These are phyloP conservation scores for Colletotrichum ledebouriae DNA, from an alignment of 2,329 filamentous ascomycete genomes.

Conservation along the genomic window DNA sequence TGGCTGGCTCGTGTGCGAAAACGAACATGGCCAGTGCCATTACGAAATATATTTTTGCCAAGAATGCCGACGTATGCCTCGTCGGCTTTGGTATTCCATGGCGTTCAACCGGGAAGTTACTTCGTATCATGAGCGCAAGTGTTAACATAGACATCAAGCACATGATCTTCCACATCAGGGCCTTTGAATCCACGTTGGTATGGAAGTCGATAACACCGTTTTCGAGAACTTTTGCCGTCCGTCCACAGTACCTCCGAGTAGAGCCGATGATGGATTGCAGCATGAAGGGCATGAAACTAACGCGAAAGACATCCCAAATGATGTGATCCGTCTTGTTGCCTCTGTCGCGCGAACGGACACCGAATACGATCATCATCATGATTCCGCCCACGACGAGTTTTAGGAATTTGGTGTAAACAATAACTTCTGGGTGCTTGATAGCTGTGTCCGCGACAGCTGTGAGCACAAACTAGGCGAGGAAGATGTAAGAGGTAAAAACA, in stretches of 20 bases:
- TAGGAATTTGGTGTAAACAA: neutral
- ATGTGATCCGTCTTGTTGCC: neutral
- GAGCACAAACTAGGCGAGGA: constrained; percentile 12
- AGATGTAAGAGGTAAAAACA: neutral
- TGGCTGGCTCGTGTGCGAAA: constrained; percentile 19
- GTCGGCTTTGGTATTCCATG: constrained; percentile 6
- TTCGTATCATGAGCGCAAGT: neutral
- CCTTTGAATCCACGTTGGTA: neutral
- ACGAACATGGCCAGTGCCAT: constrained; percentile 4
- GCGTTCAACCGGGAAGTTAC: neutral
- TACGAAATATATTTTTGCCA: neutral
- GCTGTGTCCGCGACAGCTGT: neutral
- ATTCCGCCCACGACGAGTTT: neutral
- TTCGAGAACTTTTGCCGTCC: neutral
- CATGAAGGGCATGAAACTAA: neutral
- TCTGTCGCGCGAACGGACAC: neutral
- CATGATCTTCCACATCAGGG: constrained; percentile 7
- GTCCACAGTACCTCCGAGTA: neutral
- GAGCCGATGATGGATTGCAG: neutral
- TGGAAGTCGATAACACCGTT: constrained; percentile 20
- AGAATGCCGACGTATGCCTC: neutral
- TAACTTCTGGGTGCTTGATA: neutral
- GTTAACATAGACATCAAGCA: neutral
- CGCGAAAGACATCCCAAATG: neutral
- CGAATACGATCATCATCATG: too few species aligned